These are phyloP conservation scores for Trichoderma virens DNA, from an alignment of 495 filamentous ascomycete genomes.

Conservation along the genomic window DNA sequence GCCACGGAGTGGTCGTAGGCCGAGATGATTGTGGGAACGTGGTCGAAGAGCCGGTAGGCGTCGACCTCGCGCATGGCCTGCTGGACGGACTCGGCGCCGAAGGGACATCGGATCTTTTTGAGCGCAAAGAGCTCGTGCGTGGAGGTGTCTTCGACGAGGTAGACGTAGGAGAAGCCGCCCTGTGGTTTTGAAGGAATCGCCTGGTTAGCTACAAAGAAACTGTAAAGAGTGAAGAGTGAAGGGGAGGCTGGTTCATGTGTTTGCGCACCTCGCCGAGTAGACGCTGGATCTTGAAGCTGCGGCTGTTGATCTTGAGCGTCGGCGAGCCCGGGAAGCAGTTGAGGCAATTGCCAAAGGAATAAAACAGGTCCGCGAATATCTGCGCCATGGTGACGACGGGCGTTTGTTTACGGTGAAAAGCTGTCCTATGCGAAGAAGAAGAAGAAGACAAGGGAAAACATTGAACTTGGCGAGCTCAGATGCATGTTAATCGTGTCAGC, in stretches of 20 bases:
- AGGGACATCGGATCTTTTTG: slow-evolving; percentile 96
- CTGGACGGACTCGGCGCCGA: slow-evolving; percentile 90
- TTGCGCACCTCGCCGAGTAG: slow-evolving; percentile 73
- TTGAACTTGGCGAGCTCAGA: no score
- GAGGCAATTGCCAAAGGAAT: slow-evolving; percentile 87
- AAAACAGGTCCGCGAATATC: slow-evolving; percentile 79
- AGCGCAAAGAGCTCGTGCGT: slow-evolving; percentile 80
- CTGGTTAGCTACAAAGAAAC: no score
- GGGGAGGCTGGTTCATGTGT: neutral
- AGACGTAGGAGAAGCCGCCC: slow-evolving; percentile 97
- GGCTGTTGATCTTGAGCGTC: slow-evolving; percentile 88
- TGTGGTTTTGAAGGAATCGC: slow-evolving; percentile 27
- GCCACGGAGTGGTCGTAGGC: slow-evolving; percentile 71
- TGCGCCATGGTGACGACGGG: slow-evolving; percentile 60
- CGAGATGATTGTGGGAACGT: slow-evolving; percentile 80
- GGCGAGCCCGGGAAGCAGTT: slow-evolving; percentile 92
- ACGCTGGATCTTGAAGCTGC: slow-evolving; percentile 89
- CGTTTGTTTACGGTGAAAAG: no score
- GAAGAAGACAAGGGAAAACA: neutral
- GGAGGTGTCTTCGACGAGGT: slow-evolving; percentile 86
- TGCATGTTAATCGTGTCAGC: no score
- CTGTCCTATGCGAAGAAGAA: neutral
- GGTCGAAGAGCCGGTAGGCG: slow-evolving; percentile 82
- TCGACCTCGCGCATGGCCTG: slow-evolving; percentile 95
- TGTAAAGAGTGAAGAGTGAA: no score